These are phyloP conservation scores for Ophiocordyceps camponoti-leonardi DNA, from an alignment of 2,329 filamentous ascomycete species.

Conservation along the genomic window DNA sequence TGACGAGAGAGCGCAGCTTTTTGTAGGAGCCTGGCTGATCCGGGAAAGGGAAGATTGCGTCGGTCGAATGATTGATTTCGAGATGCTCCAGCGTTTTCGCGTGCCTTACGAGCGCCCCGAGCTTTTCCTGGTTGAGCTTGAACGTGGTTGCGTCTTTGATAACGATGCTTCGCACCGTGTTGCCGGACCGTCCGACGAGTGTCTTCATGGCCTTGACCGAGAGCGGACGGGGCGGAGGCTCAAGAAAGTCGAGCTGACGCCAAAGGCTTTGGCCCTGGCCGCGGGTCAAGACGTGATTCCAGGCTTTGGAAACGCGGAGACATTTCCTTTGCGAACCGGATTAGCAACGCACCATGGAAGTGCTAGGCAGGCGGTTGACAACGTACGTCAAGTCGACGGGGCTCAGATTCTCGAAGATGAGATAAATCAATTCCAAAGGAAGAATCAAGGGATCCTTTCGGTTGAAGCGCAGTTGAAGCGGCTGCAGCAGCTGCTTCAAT, in stretches of 20 bases:
- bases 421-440: conserved; percentile 18
- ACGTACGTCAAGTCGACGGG: conserved; percentile 14
- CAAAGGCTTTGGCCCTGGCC: conserved; percentile 13
- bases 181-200: conserved; percentile 14
- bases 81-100: conserved; percentile 11
- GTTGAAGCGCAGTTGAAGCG: conserved; percentile 15
- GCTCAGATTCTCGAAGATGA: conserved; percentile 17
- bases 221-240: neutral
- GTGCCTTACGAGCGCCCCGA: conserved; percentile 10
- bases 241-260: conserved; percentile 13
- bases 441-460: conserved; percentile 18
- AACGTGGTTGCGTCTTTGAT: conserved; percentile 11
- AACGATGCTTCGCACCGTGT: conserved; percentile 10
- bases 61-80: conserved; percentile 6
- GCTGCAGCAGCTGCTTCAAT: conserved; percentile 15
- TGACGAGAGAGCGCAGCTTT: conserved; percentile 4
- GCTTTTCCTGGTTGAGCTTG: conserved; percentile 12
- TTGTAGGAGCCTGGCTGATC: conserved; percentile 1
- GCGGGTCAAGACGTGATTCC: conserved; percentile 13
- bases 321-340: conserved; percentile 9
- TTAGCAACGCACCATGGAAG: neutral
- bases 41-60: conserved; percentile 1
- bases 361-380: neutral
- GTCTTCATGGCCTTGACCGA: conserved; percentile 8
- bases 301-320: conserved; percentile 14